These are phyloP conservation scores for Scutellaria minor DNA, from an alignment of 257 asterid species.

Conservation along the genomic window DNA sequence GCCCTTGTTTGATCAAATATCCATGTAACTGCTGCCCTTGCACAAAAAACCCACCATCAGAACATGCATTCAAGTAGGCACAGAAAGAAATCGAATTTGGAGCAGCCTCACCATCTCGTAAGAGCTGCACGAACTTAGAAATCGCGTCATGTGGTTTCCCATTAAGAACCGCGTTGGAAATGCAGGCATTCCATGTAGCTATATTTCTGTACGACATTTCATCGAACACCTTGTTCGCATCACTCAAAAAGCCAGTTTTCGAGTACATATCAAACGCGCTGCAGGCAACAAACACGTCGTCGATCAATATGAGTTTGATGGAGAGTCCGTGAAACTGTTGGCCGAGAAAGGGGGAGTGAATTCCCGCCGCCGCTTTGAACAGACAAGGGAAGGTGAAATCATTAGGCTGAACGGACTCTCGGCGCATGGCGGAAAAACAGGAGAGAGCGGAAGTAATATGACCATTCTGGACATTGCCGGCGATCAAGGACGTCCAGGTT, in stretches of 20 bases:
- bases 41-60: constrained; percentile 55
- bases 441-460: constrained; percentile 58
- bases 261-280: constrained; percentile 85
- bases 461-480: constrained; percentile 85
- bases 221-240: constrained; percentile 71
- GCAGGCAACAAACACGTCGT: constrained; percentile 76
- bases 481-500: constrained; percentile 82
- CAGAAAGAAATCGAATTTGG: constrained; percentile 85
- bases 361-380: constrained; percentile 69
- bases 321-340: constrained; percentile 74
- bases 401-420: constrained; percentile 66
- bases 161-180: constrained; percentile 66
- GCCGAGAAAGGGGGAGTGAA: constrained; percentile 54
- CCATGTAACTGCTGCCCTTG: constrained; percentile 81
- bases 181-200: constrained; percentile 88
- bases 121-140: constrained; percentile 57
- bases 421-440: constrained; percentile 63
- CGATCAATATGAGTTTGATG: constrained; percentile 46
- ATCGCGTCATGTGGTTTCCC: constrained; percentile 56
- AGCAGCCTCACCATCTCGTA: constrained; percentile 43
- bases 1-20: constrained; percentile 57
- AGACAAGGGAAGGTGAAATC: constrained; percentile 90
- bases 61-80: constrained; percentile 77
- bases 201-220: constrained; percentile 71
- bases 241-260: constrained; percentile 43